Conservation (phyloP, 306 rosid genomes). For the Rosa lucieae region DNA sequence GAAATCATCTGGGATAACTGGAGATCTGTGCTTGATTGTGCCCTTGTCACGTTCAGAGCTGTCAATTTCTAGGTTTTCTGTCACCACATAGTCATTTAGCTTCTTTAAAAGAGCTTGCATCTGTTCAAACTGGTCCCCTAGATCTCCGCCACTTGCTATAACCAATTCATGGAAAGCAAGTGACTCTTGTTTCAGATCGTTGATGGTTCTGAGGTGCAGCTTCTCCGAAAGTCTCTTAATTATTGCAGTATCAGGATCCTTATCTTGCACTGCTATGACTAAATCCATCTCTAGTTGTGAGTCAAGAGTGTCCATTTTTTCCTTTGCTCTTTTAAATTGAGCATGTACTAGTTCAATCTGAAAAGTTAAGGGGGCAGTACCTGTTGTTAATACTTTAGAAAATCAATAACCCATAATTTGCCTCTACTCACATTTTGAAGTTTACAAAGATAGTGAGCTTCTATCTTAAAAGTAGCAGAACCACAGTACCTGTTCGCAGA, state of each 20-base stretch:
- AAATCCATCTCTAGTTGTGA: conserved; percentile 68
- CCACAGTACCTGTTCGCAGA: conserved; percentile 83
- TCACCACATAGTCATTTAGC: conserved; percentile 53
- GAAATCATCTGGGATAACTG: conserved; percentile 96
- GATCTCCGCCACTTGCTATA: conserved; percentile 53
- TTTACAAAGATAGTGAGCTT: not conserved
- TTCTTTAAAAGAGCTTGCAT: conserved; percentile 73
- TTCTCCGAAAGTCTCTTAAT: conserved; percentile 80
- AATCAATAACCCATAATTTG: conserved; percentile 9
- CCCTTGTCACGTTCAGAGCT: conserved; percentile 45
- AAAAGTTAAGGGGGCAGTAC: conserved; percentile 20
- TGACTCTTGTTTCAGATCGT: conserved; percentile 81
- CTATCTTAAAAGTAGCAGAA: not conserved
- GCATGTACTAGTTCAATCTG: conserved; percentile 94
- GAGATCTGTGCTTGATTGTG: conserved; percentile 78
- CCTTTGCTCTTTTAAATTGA: conserved; percentile 88
- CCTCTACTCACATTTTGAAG: not conserved
- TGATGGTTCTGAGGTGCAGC: conserved; percentile 67
- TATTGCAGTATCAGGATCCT: conserved; percentile 63
- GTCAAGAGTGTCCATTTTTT: conserved; percentile 54
- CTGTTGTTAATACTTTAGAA: conserved; percentile 13
- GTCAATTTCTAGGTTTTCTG: conserved; percentile 58
- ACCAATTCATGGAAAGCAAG: conserved; percentile 70
- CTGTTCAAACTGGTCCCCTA: conserved; percentile 47
- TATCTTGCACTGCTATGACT: conserved; percentile 51